phyloP scores from a whole-genome alignment of 2,329 filamentous ascomycete genomes.

The Fulvia fulva region DNA sequence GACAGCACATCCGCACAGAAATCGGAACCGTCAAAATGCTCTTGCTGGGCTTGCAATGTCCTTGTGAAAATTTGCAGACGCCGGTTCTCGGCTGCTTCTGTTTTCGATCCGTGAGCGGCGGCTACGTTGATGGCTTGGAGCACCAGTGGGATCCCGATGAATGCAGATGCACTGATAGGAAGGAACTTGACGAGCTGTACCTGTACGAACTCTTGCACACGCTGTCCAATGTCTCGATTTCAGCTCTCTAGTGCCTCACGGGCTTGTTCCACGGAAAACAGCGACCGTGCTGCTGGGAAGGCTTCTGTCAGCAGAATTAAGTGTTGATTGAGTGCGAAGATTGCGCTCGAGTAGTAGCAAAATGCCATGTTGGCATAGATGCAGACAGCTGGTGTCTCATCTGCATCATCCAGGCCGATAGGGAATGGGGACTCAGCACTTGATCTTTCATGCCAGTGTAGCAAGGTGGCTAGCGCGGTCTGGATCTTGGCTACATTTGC shows the following conservation, averaged over 20 bases:
- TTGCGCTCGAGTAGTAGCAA: constrained; percentile 6
- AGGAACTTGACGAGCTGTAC: constrained; percentile 6
- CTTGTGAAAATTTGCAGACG: constrained; percentile 11
- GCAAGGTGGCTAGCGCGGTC: neutral
- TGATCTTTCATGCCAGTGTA: constrained; percentile 6
- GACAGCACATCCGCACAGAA: constrained; percentile 8
- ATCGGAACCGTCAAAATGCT: constrained; percentile 11
- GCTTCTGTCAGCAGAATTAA: constrained; percentile 6
- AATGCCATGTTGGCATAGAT: constrained; percentile 14
- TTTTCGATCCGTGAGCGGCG: constrained; percentile 1
- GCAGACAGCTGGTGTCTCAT: constrained; percentile 8
- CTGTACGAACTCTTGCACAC: constrained; percentile 11
- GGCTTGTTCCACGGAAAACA: constrained; percentile 5
- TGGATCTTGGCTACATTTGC: neutral
- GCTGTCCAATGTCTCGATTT: constrained; percentile 3
- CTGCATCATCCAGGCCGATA: constrained; percentile 5
- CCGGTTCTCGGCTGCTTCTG: constrained; percentile 5
- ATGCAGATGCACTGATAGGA: constrained; percentile 9
- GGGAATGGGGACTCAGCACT: constrained; percentile 6
- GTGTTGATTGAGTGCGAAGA: constrained; percentile 7
- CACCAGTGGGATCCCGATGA: constrained; percentile 7
- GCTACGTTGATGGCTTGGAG: constrained; percentile 12
- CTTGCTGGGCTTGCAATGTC: constrained; percentile 8
- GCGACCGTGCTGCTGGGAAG: neutral
- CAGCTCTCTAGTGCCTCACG: constrained; percentile 1